Evolutionary conservation across 2,329 filamentous ascomycete genomes (phyloP).

Genomic region (Trematosphaeria pertusa): DNA sequence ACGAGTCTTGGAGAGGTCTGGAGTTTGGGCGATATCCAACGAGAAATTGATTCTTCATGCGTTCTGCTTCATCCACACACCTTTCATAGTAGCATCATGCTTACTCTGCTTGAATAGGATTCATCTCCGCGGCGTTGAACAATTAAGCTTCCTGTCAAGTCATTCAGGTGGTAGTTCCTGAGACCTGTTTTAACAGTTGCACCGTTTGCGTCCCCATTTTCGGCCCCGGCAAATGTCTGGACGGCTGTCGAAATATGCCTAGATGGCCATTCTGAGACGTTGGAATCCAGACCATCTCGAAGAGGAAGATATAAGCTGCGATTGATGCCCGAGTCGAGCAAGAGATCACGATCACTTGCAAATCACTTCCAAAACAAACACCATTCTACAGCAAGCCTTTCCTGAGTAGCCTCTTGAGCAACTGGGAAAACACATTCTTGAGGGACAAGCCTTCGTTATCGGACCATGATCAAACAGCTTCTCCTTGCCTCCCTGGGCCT

Average conservation of each 20-base stretch:
- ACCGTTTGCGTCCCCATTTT: slow-evolving; percentile 33
- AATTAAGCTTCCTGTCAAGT: no score
- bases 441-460: slow-evolving; percentile 15
- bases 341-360: slow-evolving; percentile 15
- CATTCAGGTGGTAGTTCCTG: no score
- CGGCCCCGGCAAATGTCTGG: slow-evolving; percentile 21
- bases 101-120: slow-evolving; percentile 17
- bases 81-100: slow-evolving; percentile 12
- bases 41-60: slow-evolving; percentile 31
- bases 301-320: slow-evolving; percentile 37
- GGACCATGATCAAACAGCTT: slow-evolving; percentile 32
- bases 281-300: slow-evolving; percentile 39
- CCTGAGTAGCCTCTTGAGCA: not conserved
- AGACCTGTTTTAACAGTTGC: slow-evolving; percentile 30
- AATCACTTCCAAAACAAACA: slow-evolving; percentile 11
- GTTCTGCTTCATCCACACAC: slow-evolving; percentile 23
- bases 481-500: slow-evolving; percentile 39
- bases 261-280: slow-evolving; percentile 37
- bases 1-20: slow-evolving; percentile 29
- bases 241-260: slow-evolving; percentile 30
- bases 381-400: not conserved
- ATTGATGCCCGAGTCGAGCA: slow-evolving; percentile 20
- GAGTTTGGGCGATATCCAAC: slow-evolving; percentile 36
- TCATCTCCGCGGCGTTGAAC: slow-evolving; percentile 3
- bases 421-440: slow-evolving; percentile 25